These are phyloP conservation scores for Eruca vesicaria DNA, from an alignment of 441 rosid species.

Conservation along the genomic window DNA sequence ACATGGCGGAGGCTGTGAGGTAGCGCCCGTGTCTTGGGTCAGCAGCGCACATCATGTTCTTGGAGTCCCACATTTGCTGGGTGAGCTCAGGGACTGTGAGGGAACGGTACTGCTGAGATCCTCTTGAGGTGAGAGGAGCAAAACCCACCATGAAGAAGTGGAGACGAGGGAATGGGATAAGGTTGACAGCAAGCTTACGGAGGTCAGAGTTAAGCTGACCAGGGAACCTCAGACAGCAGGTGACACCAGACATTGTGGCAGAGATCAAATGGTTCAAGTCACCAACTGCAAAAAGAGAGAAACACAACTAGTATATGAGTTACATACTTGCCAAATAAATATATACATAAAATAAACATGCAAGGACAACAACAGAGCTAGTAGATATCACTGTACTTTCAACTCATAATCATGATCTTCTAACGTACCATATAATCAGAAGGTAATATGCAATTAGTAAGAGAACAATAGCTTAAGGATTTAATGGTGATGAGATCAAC, in stretches of 20 bases:
- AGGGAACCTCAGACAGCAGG: constrained; percentile 11
- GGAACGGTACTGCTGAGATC: constrained; percentile 14
- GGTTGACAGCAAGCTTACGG: constrained; percentile 12
- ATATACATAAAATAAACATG: not conserved
- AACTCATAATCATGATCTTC: not conserved
- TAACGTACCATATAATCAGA: not conserved
- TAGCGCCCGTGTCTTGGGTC: constrained; percentile 9
- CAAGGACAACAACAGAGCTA: not conserved
- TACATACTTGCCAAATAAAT: not conserved
- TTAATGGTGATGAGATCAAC: not conserved
- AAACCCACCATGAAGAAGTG: constrained; percentile 19
- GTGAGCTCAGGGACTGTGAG: constrained; percentile 12
- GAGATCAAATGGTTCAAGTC: constrained; percentile 14
- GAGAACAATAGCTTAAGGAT: not conserved
- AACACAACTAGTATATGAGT: not conserved
- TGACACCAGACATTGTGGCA: constrained; percentile 10
- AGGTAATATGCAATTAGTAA: not conserved
- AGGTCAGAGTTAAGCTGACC: constrained; percentile 10
- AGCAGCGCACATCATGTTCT: constrained; percentile 17
- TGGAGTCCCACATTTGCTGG: constrained; percentile 13
- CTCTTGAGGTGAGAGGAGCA: constrained; percentile 14
- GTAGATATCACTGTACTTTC: not conserved
- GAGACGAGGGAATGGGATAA: constrained; percentile 12
- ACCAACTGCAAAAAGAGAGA: not conserved
- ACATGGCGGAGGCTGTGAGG: constrained; percentile 11